phyloP scores from a whole-genome alignment of 176 grass and related monocot genomes.

The Poa pratensis region DNA sequence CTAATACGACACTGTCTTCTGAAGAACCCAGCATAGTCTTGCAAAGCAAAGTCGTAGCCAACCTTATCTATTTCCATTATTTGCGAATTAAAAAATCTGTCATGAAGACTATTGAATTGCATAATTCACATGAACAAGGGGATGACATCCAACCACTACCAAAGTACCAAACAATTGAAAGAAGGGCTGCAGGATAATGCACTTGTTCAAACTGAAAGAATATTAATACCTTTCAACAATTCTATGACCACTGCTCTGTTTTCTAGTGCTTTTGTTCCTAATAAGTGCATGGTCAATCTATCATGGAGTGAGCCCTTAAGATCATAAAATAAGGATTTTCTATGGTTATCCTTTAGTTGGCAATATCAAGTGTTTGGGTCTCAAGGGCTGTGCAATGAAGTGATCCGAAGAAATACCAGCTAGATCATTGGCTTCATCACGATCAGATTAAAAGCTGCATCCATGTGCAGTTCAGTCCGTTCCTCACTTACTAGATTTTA shows the following conservation, averaged over 20 bases:
- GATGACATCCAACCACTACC: background rate
- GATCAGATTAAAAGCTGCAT: conserved; percentile 11
- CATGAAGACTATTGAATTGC: background rate
- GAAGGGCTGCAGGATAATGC: background rate
- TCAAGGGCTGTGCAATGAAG: conserved; percentile 37
- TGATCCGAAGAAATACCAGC: conserved; percentile 44
- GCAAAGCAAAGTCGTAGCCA: background rate
- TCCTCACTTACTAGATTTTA: background rate
- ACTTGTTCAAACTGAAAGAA: background rate
- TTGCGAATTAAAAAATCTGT: background rate
- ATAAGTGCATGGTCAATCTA: conserved; percentile 10
- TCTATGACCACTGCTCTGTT: background rate
- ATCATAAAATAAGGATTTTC: conserved; percentile 33
- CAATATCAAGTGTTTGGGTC: conserved; percentile 18
- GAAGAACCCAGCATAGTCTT: background rate
- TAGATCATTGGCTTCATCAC: background rate
- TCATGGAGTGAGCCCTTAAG: background rate
- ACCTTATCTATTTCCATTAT: background rate
- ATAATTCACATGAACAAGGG: background rate
- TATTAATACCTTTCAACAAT: background rate
- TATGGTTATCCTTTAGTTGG: conserved; percentile 27
- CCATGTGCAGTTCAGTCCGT: conserved; percentile 24
- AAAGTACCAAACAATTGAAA: conserved; percentile 1
- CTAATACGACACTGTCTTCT: background rate
- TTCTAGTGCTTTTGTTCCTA: background rate